Conservation (phyloP, 192 early-diverging fungal species). For the Neocallimastix lanati region DNA sequence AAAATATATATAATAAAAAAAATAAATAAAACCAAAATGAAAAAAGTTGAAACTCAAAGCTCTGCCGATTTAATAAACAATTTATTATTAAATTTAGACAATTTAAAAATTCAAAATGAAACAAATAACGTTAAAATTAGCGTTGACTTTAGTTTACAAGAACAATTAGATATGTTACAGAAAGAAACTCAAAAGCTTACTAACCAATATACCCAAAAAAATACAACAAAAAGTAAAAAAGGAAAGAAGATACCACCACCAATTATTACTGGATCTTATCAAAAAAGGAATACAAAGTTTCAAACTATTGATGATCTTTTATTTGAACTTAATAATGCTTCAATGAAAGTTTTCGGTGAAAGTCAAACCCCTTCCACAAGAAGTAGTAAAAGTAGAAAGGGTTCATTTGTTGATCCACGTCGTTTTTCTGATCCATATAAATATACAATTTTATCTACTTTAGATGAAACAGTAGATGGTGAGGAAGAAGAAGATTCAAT, state of each 20-base stretch:
- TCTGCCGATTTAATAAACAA: neutral
- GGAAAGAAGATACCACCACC: neutral
- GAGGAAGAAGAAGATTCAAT: neutral
- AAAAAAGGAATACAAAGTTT: neutral
- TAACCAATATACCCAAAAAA: neutral
- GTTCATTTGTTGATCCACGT: neutral
- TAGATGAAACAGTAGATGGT: neutral
- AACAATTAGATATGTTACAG: neutral
- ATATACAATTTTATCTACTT: neutral
- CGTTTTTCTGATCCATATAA: neutral
- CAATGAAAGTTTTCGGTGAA: neutral
- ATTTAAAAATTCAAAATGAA: neutral
- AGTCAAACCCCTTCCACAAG: neutral
- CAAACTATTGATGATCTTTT: neutral
- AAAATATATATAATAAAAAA: too few relatives aligned
- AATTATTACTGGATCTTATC: neutral
- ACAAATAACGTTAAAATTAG: neutral
- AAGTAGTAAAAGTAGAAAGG: neutral
- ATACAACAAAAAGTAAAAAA: neutral
- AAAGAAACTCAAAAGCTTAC: neutral
- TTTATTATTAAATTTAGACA: neutral
- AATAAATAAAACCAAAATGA: too few relatives aligned
- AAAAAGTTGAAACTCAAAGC: too few relatives aligned
- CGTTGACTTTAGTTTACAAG: neutral
- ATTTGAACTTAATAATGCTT: neutral